Conservation (phyloP, 2,329 filamentous ascomycete genomes). For the Beauveria asiatica region DNA sequence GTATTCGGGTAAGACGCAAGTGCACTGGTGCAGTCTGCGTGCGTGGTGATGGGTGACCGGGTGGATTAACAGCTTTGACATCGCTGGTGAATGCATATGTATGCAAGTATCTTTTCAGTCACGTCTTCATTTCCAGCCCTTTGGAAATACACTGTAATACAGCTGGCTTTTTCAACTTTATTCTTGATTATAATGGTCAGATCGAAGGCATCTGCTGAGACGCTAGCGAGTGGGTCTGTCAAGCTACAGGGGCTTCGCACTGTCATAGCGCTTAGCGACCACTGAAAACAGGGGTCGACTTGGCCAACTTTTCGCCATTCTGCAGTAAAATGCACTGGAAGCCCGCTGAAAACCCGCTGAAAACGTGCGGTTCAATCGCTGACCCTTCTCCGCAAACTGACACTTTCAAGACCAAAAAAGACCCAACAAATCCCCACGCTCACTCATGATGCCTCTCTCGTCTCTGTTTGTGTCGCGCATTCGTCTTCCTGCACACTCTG, state of each 20-base stretch:
- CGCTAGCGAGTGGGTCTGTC: background rate
- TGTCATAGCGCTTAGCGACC: background rate
- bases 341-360: background rate
- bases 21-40: too few relatives aligned
- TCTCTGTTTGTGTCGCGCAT: background rate
- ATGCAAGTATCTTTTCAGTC: too few relatives aligned
- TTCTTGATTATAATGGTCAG: too few relatives aligned
- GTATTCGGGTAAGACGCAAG: too few relatives aligned
- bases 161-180: too few relatives aligned
- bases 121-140: too few relatives aligned
- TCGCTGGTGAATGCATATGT: too few relatives aligned
- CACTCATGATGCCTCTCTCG: background rate
- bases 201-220: background rate
- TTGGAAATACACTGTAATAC: too few relatives aligned
- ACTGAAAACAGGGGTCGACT: background rate
- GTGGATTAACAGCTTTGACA: too few relatives aligned
- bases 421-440: background rate
- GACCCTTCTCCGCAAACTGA: background rate
- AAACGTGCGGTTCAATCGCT: background rate
- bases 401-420: background rate
- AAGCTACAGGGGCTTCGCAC: background rate
- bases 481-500: slow-evolving; percentile 1
- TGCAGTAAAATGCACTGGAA: background rate
- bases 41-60: too few relatives aligned
- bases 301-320: background rate